phyloP scores from a whole-genome alignment of 1,284 basidiomycete genomes.

The Inonotus hispidus region DNA sequence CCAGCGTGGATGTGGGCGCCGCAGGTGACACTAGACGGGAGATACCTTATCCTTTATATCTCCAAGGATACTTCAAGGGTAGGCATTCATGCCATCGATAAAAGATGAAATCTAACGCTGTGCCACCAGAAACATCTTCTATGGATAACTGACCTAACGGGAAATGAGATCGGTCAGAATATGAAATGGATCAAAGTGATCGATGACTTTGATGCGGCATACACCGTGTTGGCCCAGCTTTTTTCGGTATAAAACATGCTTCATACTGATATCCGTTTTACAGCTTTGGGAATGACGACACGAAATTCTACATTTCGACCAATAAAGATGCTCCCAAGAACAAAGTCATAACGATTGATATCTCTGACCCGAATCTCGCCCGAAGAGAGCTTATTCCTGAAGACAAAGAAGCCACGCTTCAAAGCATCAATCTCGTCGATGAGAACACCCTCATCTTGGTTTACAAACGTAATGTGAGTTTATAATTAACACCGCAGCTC shows the following conservation, averaged over 20 bases:
- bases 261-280: not conserved
- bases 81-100: slow-evolving; percentile 21
- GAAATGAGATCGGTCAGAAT: slow-evolving; percentile 52
- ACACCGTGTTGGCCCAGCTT: slow-evolving; percentile 45
- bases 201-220: slow-evolving; percentile 58
- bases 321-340: slow-evolving; percentile 63
- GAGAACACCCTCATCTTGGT: slow-evolving; percentile 56
- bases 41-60: slow-evolving; percentile 55
- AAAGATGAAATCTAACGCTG: not conserved
- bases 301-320: slow-evolving; percentile 60
- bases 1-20: slow-evolving; percentile 64
- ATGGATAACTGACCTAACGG: slow-evolving; percentile 65
- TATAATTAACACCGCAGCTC: slow-evolving; percentile 1
- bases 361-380: slow-evolving; percentile 43
- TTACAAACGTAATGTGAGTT: slow-evolving; percentile 69
- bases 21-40: slow-evolving; percentile 52
- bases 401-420: slow-evolving; percentile 57
- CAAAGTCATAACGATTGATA: slow-evolving; percentile 64
- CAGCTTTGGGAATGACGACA: slow-evolving; percentile 66
- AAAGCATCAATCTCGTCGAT: slow-evolving; percentile 47
- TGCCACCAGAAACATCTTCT: slow-evolving; percentile 58
- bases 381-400: slow-evolving; percentile 70
- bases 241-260: not conserved
- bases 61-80: slow-evolving; percentile 63
- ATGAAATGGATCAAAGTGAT: slow-evolving; percentile 69